Evolutionary conservation across 2,329 filamentous ascomycete genomes (phyloP).

Genomic region (Aspergillus puulaauensis): DNA sequence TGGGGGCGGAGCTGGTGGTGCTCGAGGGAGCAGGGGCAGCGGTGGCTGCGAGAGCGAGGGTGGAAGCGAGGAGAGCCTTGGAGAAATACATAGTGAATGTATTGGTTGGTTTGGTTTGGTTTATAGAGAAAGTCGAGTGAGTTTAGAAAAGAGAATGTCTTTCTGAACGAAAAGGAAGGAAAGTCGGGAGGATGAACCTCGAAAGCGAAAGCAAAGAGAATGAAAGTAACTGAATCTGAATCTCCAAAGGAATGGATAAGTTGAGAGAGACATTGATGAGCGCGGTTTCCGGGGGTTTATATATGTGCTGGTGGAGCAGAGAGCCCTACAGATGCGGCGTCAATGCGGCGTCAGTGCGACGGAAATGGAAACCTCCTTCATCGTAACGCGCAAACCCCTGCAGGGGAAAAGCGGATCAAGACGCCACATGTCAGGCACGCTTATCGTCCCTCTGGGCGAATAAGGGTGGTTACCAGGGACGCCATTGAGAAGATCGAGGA

Average conservation of each 20-base stretch:
- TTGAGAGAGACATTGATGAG: not conserved
- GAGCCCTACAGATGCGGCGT: not conserved
- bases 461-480: not conserved
- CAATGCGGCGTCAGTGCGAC: no score
- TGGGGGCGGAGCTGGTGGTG: not conserved
- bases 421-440: not conserved
- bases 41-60: not conserved
- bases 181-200: slow-evolving; percentile 9
- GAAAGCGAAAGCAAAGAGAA: not conserved
- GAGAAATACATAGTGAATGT: slow-evolving; percentile 5
- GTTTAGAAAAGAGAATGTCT: not conserved
- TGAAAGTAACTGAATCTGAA: not conserved
- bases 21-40: not conserved
- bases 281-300: not conserved
- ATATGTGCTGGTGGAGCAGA: not conserved
- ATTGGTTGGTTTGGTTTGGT: not conserved
- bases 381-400: not conserved
- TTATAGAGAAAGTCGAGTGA: not conserved
- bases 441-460: not conserved
- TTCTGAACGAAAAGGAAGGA: slow-evolving; percentile 1
- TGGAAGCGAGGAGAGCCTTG: not conserved
- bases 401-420: not conserved
- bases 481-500: no score
- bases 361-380: not conserved
- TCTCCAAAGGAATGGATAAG: not conserved